Conservation (phyloP, 352 stramenopile species). For the Pythium aristosporum region DNA sequence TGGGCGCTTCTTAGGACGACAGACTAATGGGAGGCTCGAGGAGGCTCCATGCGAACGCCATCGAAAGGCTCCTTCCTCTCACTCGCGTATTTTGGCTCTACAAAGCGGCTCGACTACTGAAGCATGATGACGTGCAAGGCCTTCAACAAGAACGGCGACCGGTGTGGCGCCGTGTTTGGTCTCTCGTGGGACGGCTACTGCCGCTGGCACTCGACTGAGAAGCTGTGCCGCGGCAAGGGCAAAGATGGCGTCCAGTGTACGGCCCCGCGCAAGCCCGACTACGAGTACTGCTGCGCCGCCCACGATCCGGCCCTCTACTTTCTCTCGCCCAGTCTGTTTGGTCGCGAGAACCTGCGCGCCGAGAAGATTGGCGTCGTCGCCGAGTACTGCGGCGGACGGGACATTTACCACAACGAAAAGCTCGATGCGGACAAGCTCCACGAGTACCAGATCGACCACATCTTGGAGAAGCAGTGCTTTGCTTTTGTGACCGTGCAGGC, state of each 20-base stretch:
- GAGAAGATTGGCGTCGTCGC: constrained; percentile 2
- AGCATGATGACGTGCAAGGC: constrained; percentile 1
- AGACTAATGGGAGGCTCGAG: too few relatives aligned
- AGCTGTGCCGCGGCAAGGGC: background rate
- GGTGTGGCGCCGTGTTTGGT: background rate
- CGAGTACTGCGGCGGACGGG: background rate
- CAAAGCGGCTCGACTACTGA: background rate
- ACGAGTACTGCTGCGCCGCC: constrained; percentile 4
- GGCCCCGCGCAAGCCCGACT: background rate
- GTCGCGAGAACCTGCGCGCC: background rate
- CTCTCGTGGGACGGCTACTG: constrained; percentile 2
- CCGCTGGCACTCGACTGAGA: background rate
- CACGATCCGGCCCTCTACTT: constrained; percentile 3
- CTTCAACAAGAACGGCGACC: background rate
- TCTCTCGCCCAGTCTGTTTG: constrained; percentile 2
- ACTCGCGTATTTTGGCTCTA: background rate
- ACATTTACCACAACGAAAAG: constrained; percentile 3
- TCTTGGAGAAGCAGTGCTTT: constrained; percentile 7
- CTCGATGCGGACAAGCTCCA: background rate
- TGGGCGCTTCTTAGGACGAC: too few relatives aligned
- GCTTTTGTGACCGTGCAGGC: constrained; percentile 1
- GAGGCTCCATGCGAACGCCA: too few relatives aligned
- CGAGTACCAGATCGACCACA: constrained; percentile 7
- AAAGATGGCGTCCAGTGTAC: background rate
- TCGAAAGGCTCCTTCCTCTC: background rate